Evolutionary conservation across 129 eudicot genomes (phyloP), one percentile per base, ranked within the genome.

Genomic region (Pseudognaphalium luteoalbum): DNA sequence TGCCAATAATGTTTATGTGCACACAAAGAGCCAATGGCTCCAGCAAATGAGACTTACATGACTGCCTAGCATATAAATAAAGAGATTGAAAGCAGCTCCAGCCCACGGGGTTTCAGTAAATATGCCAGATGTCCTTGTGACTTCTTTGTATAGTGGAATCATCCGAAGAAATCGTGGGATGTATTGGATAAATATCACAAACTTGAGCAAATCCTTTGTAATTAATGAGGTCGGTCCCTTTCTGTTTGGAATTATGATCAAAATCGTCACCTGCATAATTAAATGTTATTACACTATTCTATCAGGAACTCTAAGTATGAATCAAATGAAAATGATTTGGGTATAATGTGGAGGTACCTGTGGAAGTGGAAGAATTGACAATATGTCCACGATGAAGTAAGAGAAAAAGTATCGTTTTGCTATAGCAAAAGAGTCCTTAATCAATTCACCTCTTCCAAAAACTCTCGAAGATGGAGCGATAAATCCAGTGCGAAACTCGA

Each of bases 101-200:
- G 97, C 96, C 97, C 98, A 93, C 2, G 97, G 85, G 16, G 91
- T 90, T 84, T 90, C 90, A 44, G 95, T 79, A 61, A 90, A 82
- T 66, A 88, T 80, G 70, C 98, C 98, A 32, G 96, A 86, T 15
- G 83, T 84, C 76, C 91, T 86, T 0, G 90, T 87, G 71, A 93
- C 92, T 78, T 85, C 91, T 65, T 80, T 84, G 75, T 81, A 86
- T 29, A 93, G 76, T 22, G 98, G 94, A 82, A 67, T 75, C 7
- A 93, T 85, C 10, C 98, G 84, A 44, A 81, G 9, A 37, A 93
- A 51, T 34, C 98, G 83, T 2, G 98, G 98, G 62, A 85, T 70
- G 73, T 86, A 90, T 69, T 93, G 98, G 44, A 47, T 2, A 59
- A 86, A 70, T 34, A 93, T 74, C 66, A 86, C 91, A 74, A 78